Conservation (phyloP, 2,329 filamentous ascomycete species). For the Clonostachys chloroleuca region DNA sequence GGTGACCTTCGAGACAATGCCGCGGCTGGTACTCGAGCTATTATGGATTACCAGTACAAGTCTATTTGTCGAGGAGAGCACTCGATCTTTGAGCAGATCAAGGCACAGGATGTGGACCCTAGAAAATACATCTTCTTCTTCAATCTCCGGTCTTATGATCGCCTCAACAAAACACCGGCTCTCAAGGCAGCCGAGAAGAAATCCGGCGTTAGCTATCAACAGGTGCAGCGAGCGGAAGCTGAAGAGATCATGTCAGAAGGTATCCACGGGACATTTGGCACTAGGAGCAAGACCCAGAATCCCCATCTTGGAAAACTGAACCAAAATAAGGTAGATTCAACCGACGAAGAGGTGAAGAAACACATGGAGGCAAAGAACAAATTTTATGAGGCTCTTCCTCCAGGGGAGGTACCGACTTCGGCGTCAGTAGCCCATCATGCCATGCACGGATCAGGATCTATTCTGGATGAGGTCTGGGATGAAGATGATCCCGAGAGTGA, state of each 20-base stretch:
- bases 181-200: slow-evolving; percentile 73
- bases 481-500: slow-evolving; percentile 68
- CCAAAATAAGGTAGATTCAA: slow-evolving; percentile 27
- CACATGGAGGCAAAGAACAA: slow-evolving; percentile 41
- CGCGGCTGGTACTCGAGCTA: slow-evolving; percentile 81
- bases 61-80: slow-evolving; percentile 88
- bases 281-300: slow-evolving; percentile 37
- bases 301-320: slow-evolving; percentile 39
- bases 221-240: slow-evolving; percentile 83
- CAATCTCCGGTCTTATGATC: slow-evolving; percentile 89
- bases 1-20: slow-evolving; percentile 82
- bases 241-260: slow-evolving; percentile 80
- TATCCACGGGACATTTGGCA: slow-evolving; percentile 54
- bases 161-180: slow-evolving; percentile 75
- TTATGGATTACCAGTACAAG: slow-evolving; percentile 99
- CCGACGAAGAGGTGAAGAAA: slow-evolving; percentile 25
- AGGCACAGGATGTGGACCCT: slow-evolving; percentile 70
- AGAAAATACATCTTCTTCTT: slow-evolving; percentile 84
- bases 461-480: slow-evolving; percentile 71
- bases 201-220: slow-evolving; percentile 78
- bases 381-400: slow-evolving; percentile 44
- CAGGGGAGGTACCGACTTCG: slow-evolving; percentile 28
- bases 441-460: slow-evolving; percentile 62
- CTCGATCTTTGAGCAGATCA: slow-evolving; percentile 80
- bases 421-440: slow-evolving; percentile 68